These are phyloP conservation scores for Pythium grandisporangium DNA, from an alignment of 352 stramenopile species.

Conservation along the genomic window DNA sequence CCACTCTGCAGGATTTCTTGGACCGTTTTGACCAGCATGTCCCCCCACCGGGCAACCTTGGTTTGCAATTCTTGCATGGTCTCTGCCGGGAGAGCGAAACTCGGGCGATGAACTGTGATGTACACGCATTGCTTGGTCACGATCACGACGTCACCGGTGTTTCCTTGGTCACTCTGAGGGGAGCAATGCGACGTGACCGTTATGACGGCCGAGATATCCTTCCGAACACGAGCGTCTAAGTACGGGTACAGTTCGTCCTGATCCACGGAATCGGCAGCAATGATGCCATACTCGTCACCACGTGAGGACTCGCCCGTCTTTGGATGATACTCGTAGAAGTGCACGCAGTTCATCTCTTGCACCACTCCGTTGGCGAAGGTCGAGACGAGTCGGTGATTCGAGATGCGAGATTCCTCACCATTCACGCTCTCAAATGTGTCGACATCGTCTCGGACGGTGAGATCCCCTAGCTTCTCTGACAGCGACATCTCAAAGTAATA, in stretches of 20 bases:
- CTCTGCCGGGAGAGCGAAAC: too few species aligned
- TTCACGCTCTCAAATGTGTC: too few species aligned
- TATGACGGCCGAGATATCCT: conserved; percentile 14
- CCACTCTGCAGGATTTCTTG: too few species aligned
- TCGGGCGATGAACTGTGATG: too few species aligned
- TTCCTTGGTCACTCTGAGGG: too few species aligned
- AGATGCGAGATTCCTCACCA: conserved; percentile 15
- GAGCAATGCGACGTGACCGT: conserved; percentile 7
- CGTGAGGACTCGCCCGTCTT: conserved; percentile 4
- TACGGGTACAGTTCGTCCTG: conserved; percentile 46
- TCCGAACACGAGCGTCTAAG: conserved; percentile 17
- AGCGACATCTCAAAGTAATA: conserved; percentile 46
- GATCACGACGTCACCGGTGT: too few species aligned
- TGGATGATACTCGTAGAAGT: conserved; percentile 20
- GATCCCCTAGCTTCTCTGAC: conserved; percentile 34
- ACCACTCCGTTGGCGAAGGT: conserved; percentile 4
- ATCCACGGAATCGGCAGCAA: conserved; percentile 28
- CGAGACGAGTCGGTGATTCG: conserved; percentile 32
- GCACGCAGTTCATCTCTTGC: conserved; percentile 12
- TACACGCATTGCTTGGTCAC: too few species aligned
- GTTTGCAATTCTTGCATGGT: too few species aligned
- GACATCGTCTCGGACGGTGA: conserved; percentile 43
- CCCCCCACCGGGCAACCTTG: too few species aligned
- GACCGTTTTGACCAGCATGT: too few species aligned
- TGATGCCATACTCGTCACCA: conserved; percentile 15